Evolutionary conservation across 768 basidiomycete genomes (phyloP), one percentile per base, ranked within the genome.

Genomic region (Fistulinella prunicolor): DNA sequence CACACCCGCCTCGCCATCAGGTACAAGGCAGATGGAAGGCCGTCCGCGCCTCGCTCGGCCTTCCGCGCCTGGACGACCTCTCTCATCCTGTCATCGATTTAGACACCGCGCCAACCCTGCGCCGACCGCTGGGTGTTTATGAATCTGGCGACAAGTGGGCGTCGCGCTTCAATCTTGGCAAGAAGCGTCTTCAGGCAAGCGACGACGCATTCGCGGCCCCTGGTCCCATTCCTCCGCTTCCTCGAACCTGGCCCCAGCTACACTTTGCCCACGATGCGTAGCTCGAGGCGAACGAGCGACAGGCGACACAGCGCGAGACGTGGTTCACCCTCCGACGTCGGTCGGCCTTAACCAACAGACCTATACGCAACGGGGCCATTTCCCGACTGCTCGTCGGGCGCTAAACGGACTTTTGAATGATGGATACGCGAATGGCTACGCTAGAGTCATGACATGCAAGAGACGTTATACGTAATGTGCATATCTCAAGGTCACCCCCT

Each of bases 1-100:
- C n/a, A n/a, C n/a, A n/a, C n/a, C n/a, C n/a, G n/a, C n/a, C n/a
- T n/a, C n/a, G n/a, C n/a, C n/a, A n/a, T n/a, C n/a, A n/a, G n/a
- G n/a, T 67, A 49, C 54, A 62, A 34, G 70, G 70, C 26, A 65
- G 67, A 52, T 71, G 70, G 70, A 41, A 53, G 29, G 54, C 50
- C 23, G 60, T 71, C 20, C 62, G 68, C 7, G 48, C 53, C 4
- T 65, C 70, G 23, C 55, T 71, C 8, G 57, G 56, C 42, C 62
- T 71, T 12, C 59, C 61, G 0, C 60, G 61, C 19, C 10, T 28
- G 6, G 5, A 5, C 26, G 6, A 10, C 26, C 26, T 10, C 6
- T 10, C 26, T 10, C 5, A 28, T 10, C 6, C 26, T 28, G 26
- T 28, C 26, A 6, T 28, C 6, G 26, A 28, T n/a, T n/a, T n/a